Percentiles rank a stretch among this genome's conserved stretches.
Evolutionary conservation across 1,139 yeast species (phyloP).

Genomic region (Geotrichum candidum): DNA sequence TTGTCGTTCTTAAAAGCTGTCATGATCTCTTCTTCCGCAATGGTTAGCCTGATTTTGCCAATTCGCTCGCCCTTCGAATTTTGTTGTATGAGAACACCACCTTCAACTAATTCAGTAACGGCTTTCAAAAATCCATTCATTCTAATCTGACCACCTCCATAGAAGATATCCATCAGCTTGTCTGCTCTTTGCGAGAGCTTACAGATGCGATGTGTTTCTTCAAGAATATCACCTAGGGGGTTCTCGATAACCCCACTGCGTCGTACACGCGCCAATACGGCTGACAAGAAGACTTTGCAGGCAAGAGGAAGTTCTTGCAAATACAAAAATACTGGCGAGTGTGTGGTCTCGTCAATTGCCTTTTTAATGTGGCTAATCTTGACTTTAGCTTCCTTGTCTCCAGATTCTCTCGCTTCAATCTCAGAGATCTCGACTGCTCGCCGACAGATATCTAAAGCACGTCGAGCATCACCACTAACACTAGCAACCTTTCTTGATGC

Average conservation of each 20-base stretch:
- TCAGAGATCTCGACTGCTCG: conserved; percentile 91
- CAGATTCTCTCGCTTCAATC: conserved; percentile 26
- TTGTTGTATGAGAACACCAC: conserved; percentile 69
- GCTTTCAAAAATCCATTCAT: conserved; percentile 47
- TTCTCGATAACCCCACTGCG: conserved; percentile 70
- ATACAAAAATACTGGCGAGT: conserved; percentile 61
- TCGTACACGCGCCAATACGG: conserved; percentile 57
- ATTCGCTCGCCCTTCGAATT: conserved; percentile 62
- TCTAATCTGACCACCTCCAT: conserved; percentile 26
- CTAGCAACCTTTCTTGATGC: conserved; percentile 93
- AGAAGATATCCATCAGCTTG: conserved; percentile 20
- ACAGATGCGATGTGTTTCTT: conserved; percentile 57
- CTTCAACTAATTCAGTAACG: conserved; percentile 63
- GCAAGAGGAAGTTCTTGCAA: conserved; percentile 58
- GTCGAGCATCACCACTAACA: conserved; percentile 94
- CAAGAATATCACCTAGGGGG: conserved; percentile 66
- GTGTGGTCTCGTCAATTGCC: conserved; percentile 76
- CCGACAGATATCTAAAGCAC: conserved; percentile 83
- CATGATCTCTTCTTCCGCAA: conserved; percentile 65
- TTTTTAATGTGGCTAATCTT: conserved; percentile 63
- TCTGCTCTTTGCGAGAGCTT: conserved; percentile 32
- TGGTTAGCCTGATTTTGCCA: conserved; percentile 54
- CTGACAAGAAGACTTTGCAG: conserved; percentile 64
- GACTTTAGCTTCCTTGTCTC: conserved; percentile 42
- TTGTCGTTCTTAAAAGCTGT: conserved; percentile 54